A percentile compares a stretch with the other conserved stretches of the same genome.
phyloP scores from a whole-genome alignment of 345 rosid genomes.

The Dovyalis caffra region DNA sequence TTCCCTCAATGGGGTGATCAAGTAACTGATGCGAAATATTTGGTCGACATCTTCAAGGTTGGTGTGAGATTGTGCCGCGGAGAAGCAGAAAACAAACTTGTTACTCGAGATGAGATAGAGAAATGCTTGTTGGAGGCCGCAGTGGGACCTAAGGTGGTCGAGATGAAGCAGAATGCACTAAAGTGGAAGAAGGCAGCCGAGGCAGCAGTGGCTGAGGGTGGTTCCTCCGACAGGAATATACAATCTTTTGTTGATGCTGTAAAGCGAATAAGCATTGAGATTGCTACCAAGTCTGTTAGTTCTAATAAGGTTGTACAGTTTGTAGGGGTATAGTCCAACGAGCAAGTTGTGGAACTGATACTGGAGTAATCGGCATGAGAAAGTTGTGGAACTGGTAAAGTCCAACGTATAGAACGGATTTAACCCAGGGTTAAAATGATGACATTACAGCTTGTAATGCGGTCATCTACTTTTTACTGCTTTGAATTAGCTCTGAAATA shows the following conservation, averaged over 20 bases:
- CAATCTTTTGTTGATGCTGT: conserved; percentile 66
- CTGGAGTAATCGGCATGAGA: no score
- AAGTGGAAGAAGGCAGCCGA: conserved; percentile 71
- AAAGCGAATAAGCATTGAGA: conserved; percentile 22
- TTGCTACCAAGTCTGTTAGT: neutral
- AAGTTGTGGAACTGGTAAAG: no score
- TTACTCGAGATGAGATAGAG: conserved; percentile 61
- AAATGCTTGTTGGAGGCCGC: conserved; percentile 57
- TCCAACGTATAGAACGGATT: no score
- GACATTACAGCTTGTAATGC: no score
- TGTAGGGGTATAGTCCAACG: no score
- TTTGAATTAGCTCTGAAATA: no score
- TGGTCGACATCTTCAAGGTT: conserved; percentile 56
- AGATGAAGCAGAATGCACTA: conserved; percentile 55
- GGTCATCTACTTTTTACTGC: no score
- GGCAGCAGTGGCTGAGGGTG: conserved; percentile 71
- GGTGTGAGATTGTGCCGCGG: conserved; percentile 75
- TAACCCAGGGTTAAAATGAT: no score
- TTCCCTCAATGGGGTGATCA: conserved; percentile 93
- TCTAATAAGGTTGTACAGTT: no score
- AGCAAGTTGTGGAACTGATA: no score
- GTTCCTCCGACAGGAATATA: conserved; percentile 63
- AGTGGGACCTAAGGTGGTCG: conserved; percentile 49
- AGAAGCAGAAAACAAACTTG: conserved; percentile 49
- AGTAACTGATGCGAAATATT: conserved; percentile 66